A percentile compares a stretch with the other conserved stretches of the same genome.
Conservation (phyloP, 768 basidiomycete species). For the Termitomyces bulborhizus region DNA sequence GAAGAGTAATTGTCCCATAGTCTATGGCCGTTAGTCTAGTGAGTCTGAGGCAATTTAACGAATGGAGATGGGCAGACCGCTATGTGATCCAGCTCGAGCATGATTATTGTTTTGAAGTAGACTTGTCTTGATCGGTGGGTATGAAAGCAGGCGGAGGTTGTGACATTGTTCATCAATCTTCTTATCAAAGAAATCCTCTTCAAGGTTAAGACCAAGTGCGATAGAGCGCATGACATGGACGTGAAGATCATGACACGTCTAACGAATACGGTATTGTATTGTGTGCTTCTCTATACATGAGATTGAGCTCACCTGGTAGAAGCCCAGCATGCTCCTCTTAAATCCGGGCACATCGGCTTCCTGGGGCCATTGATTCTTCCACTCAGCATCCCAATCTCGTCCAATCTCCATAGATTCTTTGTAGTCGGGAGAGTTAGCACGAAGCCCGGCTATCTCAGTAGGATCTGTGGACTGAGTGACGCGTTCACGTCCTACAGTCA, state of each 20-base stretch:
- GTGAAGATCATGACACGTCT: slow-evolving; percentile 76
- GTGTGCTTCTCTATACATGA: neutral
- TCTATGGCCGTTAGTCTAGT: slow-evolving; percentile 30
- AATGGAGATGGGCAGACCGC: slow-evolving; percentile 34
- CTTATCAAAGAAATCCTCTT: slow-evolving; percentile 69
- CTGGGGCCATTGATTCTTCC: slow-evolving; percentile 78
- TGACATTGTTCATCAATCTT: slow-evolving; percentile 74
- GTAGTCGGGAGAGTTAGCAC: slow-evolving; percentile 71
- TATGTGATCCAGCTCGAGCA: slow-evolving; percentile 79
- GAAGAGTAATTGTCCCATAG: slow-evolving; percentile 75
- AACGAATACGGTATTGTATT: neutral
- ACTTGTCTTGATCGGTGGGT: slow-evolving; percentile 65
- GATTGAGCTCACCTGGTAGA: slow-evolving; percentile 50
- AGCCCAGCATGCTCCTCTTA: slow-evolving; percentile 66
- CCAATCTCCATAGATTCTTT: slow-evolving; percentile 92
- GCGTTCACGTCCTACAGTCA: slow-evolving; percentile 74
- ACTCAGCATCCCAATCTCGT: slow-evolving; percentile 70
- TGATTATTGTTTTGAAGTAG: slow-evolving; percentile 59
- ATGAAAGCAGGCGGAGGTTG: slow-evolving; percentile 75
- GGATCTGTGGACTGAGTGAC: slow-evolving; percentile 70
- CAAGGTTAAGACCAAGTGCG: slow-evolving; percentile 70
- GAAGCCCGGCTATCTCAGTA: slow-evolving; percentile 65
- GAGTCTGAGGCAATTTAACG: neutral
- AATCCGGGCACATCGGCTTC: slow-evolving; percentile 60
- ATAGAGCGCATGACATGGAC: slow-evolving; percentile 78